phyloP scores from a whole-genome alignment of 768 basidiomycete species.

The Tylopilus sp. region DNA sequence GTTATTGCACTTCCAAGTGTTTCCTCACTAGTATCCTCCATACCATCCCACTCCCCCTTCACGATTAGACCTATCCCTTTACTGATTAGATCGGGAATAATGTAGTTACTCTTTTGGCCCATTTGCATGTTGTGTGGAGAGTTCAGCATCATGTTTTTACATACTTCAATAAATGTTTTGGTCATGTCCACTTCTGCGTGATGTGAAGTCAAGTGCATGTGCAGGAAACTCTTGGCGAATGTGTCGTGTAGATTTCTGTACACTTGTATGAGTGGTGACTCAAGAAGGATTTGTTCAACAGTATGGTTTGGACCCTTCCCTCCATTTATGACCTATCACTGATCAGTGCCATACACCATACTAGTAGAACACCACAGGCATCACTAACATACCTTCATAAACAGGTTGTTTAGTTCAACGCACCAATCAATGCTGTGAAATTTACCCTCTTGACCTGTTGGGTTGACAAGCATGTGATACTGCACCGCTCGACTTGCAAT shows the following conservation, averaged over 20 bases:
- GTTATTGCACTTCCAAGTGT: not conserved
- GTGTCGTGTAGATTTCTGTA: not conserved
- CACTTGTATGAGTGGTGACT: not conserved
- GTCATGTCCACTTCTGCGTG: not conserved
- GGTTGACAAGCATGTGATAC: not conserved
- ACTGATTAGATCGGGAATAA: not conserved
- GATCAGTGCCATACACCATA: too few species aligned
- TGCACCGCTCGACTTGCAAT: not conserved
- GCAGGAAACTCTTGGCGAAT: not conserved
- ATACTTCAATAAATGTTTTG: not conserved
- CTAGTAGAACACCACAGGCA: too few species aligned
- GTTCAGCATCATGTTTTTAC: not conserved
- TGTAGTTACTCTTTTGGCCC: not conserved
- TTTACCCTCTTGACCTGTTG: not conserved
- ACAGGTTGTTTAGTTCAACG: not conserved
- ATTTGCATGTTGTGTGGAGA: not conserved
- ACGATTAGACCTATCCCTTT: not conserved
- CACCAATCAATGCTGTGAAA: not conserved
- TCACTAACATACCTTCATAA: too few species aligned
- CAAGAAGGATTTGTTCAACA: not conserved
- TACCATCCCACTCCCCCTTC: not conserved
- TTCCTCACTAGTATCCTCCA: not conserved
- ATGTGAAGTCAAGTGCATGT: not conserved
- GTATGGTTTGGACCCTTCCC: not conserved
- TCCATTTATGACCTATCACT: not conserved